phyloP scores from a whole-genome alignment of 106 monocot species.

The Xerophyta viscosa region DNA sequence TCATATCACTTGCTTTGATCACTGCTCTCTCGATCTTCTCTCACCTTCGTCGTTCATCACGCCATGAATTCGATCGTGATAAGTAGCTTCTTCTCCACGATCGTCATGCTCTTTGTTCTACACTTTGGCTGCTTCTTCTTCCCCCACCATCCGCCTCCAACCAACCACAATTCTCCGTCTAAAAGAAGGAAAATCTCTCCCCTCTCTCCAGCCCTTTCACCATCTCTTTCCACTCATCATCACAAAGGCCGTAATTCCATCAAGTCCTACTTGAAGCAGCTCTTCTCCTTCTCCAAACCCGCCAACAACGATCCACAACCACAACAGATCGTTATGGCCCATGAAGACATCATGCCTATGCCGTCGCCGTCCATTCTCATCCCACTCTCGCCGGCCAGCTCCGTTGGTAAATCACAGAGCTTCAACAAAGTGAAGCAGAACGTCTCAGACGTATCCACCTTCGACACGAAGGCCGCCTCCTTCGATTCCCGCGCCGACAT shows the following conservation, averaged over 20 bases:
- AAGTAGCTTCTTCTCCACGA: conserved; percentile 7
- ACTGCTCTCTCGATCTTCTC: too few species aligned
- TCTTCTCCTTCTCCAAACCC: background rate
- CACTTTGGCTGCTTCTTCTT: conserved; percentile 22
- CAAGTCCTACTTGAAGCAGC: background rate
- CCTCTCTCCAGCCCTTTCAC: background rate
- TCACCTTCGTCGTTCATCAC: too few species aligned
- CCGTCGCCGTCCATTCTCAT: background rate
- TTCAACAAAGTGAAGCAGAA: background rate
- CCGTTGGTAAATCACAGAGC: background rate
- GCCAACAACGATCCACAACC: background rate
- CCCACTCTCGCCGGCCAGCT: background rate
- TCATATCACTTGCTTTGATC: too few species aligned
- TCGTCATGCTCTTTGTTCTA: conserved; percentile 12
- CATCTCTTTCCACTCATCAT: background rate
- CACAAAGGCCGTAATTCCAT: background rate
- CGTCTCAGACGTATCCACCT: background rate
- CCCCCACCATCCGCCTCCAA: background rate
- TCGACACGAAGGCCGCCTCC: conserved; percentile 7
- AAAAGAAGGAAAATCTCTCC: conserved; percentile 13
- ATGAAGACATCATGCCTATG: too few species aligned
- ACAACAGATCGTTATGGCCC: background rate
- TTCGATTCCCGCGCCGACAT: conserved; percentile 28
- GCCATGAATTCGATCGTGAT: too few species aligned
- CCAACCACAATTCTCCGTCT: background rate